These are phyloP conservation scores for Byssothecium circinans DNA, from an alignment of 2,329 filamentous ascomycete species.

Conservation along the genomic window DNA sequence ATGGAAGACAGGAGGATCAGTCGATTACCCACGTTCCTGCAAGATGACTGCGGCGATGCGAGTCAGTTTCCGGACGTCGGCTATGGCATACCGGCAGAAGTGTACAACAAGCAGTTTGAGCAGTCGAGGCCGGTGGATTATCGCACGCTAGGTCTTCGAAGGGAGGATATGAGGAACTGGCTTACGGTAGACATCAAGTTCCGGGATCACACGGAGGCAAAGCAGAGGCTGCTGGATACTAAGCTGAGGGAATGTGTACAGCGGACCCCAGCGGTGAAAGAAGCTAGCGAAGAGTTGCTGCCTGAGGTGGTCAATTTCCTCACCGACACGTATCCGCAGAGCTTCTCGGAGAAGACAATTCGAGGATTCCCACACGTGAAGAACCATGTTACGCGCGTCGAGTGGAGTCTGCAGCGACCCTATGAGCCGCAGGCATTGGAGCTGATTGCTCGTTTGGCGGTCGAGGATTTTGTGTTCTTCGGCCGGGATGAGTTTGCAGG, in stretches of 20 bases:
- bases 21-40: slow-evolving; percentile 25
- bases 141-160: slow-evolving; percentile 53
- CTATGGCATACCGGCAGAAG: slow-evolving; percentile 12
- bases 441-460: slow-evolving; percentile 52
- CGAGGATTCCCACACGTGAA: slow-evolving; percentile 9
- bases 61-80: slow-evolving; percentile 27
- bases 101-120: slow-evolving; percentile 8
- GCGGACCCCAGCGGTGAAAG: slow-evolving; percentile 47
- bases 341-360: slow-evolving; percentile 19
- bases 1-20: slow-evolving; percentile 29
- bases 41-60: slow-evolving; percentile 38
- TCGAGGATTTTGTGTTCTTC: slow-evolving; percentile 57
- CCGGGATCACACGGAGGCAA: slow-evolving; percentile 47
- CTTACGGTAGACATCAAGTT: slow-evolving; percentile 52
- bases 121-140: slow-evolving; percentile 11
- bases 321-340: slow-evolving; percentile 45
- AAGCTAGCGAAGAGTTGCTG: slow-evolving; percentile 53
- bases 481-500: slow-evolving; percentile 48
- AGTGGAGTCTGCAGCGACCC: slow-evolving; percentile 43
- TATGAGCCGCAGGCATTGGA: slow-evolving; percentile 51
- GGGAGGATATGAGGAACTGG: slow-evolving; percentile 52
- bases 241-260: slow-evolving; percentile 49
- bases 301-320: slow-evolving; percentile 51
- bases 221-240: slow-evolving; percentile 45
- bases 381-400: slow-evolving; percentile 49